These are phyloP conservation scores for Trypanosoma cruzi DNA, from an alignment of 208 protist species.

Conservation along the genomic window DNA sequence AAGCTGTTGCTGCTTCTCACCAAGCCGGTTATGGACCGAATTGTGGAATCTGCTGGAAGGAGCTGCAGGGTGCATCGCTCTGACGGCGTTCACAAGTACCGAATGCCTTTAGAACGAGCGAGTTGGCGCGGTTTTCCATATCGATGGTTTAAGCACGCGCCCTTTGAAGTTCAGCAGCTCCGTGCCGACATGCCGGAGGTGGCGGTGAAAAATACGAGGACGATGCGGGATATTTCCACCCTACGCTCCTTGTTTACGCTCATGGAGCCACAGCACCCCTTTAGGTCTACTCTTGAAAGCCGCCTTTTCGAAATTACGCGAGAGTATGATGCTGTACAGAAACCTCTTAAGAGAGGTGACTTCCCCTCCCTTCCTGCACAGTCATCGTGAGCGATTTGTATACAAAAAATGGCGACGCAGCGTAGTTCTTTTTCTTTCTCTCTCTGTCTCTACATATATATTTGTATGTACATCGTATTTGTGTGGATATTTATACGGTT, in stretches of 20 bases:
- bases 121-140: slow-evolving; percentile 84
- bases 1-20: slow-evolving; percentile 82
- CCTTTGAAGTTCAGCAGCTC: slow-evolving; percentile 91
- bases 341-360: neutral
- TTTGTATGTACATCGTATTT: neutral
- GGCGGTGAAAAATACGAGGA: slow-evolving; percentile 75
- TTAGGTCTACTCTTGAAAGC: slow-evolving; percentile 58
- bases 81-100: slow-evolving; percentile 71
- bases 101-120: slow-evolving; percentile 49
- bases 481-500: neutral
- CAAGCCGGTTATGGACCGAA: slow-evolving; percentile 73
- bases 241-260: slow-evolving; percentile 81
- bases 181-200: slow-evolving; percentile 80
- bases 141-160: slow-evolving; percentile 87
- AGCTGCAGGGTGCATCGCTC: slow-evolving; percentile 50
- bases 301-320: slow-evolving; percentile 66
- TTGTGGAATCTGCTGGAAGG: slow-evolving; percentile 78
- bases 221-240: slow-evolving; percentile 78
- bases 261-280: slow-evolving; percentile 83
- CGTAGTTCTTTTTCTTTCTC: too few relatives aligned
- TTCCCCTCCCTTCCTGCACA: neutral
- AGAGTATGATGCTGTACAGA: slow-evolving; percentile 55
- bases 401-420: neutral
- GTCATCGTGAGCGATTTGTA: neutral
- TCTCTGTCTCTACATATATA: slow-evolving; percentile 10